Percentiles rank a stretch among this genome's conserved stretches.
These are phyloP conservation scores for Heimioporus sp. DNA, from an alignment of 768 basidiomycete genomes.

Conservation along the genomic window DNA sequence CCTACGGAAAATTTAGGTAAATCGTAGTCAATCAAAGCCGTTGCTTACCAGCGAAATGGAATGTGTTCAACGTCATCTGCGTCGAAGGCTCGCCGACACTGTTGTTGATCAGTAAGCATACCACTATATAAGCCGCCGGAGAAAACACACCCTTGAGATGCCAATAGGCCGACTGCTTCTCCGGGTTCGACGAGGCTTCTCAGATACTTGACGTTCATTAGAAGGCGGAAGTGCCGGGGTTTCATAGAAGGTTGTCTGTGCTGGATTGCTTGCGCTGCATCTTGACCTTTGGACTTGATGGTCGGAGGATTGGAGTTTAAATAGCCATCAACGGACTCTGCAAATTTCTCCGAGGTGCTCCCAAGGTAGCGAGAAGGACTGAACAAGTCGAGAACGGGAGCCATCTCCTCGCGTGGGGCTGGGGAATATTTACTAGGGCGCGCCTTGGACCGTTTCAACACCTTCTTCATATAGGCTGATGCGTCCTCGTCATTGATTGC, in stretches of 20 bases:
- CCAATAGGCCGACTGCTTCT: slow-evolving; percentile 96
- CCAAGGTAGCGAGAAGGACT: slow-evolving; percentile 82
- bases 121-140: neutral
- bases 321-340: slow-evolving; percentile 75
- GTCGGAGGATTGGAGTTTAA: slow-evolving; percentile 70
- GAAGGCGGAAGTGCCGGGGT: slow-evolving; percentile 61
- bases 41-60: slow-evolving; percentile 91
- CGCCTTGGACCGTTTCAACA: slow-evolving; percentile 66
- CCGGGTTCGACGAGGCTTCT: slow-evolving; percentile 93
- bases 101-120: slow-evolving; percentile 1
- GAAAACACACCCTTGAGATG: slow-evolving; percentile 85
- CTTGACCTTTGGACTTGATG: slow-evolving; percentile 39
- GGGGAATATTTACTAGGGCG: slow-evolving; percentile 39
- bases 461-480: slow-evolving; percentile 81
- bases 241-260: slow-evolving; percentile 47
- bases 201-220: slow-evolving; percentile 94
- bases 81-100: slow-evolving; percentile 99
- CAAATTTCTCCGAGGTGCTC: slow-evolving; percentile 90
- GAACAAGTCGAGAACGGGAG: slow-evolving; percentile 73
- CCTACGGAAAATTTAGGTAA: slow-evolving; percentile 45
- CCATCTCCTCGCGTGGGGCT: slow-evolving; percentile 57
- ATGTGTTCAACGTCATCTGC: slow-evolving; percentile 99
- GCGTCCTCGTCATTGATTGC: slow-evolving; percentile 69
- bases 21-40: neutral
- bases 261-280: slow-evolving; percentile 37